Evolutionary conservation across 495 filamentous ascomycete genomes (phyloP).

Genomic region (Cercophora samala): DNA sequence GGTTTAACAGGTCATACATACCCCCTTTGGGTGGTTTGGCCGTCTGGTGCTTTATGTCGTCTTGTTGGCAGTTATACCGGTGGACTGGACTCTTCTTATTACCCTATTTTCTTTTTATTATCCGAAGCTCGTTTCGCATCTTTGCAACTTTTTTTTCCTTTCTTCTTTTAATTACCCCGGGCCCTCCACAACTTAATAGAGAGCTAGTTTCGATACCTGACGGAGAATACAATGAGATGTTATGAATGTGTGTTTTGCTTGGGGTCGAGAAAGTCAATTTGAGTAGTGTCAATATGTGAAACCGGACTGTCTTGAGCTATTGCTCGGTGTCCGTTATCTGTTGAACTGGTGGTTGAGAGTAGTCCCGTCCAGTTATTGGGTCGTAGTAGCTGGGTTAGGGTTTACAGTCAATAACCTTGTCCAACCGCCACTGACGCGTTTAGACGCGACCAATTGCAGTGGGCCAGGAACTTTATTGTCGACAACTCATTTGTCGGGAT

Average conservation of each 20-base stretch:
- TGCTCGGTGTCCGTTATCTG: background rate
- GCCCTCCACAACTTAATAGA: conserved; percentile 43
- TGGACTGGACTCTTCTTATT: conserved; percentile 30
- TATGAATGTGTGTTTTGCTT: conserved; percentile 17
- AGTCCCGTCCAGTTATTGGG: background rate
- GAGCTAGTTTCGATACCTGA: conserved; percentile 48
- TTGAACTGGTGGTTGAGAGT: background rate
- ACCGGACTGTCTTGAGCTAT: background rate
- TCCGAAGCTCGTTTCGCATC: conserved; percentile 32
- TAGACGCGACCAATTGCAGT: background rate
- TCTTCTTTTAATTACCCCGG: conserved; percentile 33
- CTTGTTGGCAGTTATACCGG: conserved; percentile 30
- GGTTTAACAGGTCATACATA: conserved; percentile 29
- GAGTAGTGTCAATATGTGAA: background rate
- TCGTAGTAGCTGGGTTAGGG: conserved; percentile 8
- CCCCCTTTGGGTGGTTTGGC: conserved; percentile 8
- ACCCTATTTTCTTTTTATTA: conserved; percentile 36
- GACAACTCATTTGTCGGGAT: background rate
- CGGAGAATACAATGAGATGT: conserved; percentile 40
- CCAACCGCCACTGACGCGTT: background rate
- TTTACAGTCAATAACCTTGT: background rate
- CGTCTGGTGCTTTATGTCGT: conserved; percentile 32
- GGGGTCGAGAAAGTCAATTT: too few relatives aligned
- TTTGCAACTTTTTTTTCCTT: conserved; percentile 26
- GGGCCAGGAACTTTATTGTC: background rate